phyloP scores from a whole-genome alignment of 2,329 filamentous ascomycete species.

The Claviceps monticola region DNA sequence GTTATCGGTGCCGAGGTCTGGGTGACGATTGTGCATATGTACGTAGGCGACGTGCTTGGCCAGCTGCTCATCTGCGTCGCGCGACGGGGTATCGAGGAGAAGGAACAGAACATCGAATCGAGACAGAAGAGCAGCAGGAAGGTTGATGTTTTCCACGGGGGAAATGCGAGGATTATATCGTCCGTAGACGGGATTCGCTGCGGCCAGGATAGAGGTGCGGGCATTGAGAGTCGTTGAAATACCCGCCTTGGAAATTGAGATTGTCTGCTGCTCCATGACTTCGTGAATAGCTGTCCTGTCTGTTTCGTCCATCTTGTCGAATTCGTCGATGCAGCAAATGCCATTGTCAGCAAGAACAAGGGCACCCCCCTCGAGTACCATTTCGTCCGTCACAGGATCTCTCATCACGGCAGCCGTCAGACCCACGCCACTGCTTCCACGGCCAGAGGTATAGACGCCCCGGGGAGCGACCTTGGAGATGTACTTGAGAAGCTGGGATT shows the following conservation, averaged over 20 bases:
- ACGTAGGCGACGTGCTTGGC: constrained; percentile 93
- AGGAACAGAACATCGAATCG: constrained; percentile 97
- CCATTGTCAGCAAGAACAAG: constrained; percentile 71
- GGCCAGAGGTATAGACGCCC: constrained; percentile 71
- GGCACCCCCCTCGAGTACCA: constrained; percentile 70
- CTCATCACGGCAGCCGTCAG: constrained; percentile 74
- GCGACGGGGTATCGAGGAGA: constrained; percentile 83
- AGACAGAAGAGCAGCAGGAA: constrained; percentile 89
- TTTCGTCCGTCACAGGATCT: constrained; percentile 71
- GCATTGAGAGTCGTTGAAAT: constrained; percentile 76
- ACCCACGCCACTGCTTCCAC: constrained; percentile 70
- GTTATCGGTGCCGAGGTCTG: constrained; percentile 47
- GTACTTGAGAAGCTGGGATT: constrained; percentile 95
- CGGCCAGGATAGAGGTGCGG: constrained; percentile 86
- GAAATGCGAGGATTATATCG: constrained; percentile 96
- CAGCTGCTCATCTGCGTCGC: constrained; percentile 82
- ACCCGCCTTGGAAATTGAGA: constrained; percentile 66
- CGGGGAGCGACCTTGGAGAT: constrained; percentile 96
- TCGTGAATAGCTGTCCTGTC: constrained; percentile 75
- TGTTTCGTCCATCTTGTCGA: constrained; percentile 81
- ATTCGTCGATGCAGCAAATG: constrained; percentile 77
- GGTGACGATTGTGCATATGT: constrained; percentile 92
- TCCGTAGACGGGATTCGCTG: constrained; percentile 92
- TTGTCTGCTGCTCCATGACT: constrained; percentile 81
- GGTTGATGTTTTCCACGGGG: constrained; percentile 96